Percentiles rank a stretch among this genome's conserved stretches.
These are phyloP conservation scores for Dryadomyces quercus-mongolicae DNA, from an alignment of 2,329 filamentous ascomycete genomes.

Conservation along the genomic window DNA sequence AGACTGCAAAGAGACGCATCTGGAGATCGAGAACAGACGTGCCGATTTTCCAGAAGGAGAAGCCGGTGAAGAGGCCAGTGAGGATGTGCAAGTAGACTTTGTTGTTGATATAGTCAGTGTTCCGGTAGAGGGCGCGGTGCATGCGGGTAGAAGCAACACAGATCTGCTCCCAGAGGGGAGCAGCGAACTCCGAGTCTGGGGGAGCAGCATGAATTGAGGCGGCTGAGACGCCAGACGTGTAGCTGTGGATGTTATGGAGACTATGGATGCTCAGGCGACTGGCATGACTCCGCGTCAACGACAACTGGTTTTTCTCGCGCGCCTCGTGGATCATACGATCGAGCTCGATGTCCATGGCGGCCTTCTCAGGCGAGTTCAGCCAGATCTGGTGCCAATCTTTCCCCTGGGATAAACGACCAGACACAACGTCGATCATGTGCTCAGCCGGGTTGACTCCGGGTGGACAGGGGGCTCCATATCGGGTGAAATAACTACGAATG, in stretches of 20 bases:
- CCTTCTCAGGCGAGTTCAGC: constrained; percentile 21
- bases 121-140: constrained; percentile 64
- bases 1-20: constrained; percentile 58
- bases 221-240: neutral
- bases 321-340: constrained; percentile 42
- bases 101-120: constrained; percentile 58
- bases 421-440: constrained; percentile 56
- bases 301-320: neutral
- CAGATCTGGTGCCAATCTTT: constrained; percentile 27
- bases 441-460: constrained; percentile 60
- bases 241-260: neutral
- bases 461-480: constrained; percentile 51
- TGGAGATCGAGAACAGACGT: constrained; percentile 46
- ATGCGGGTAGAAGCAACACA: constrained; percentile 47
- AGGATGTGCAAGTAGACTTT: constrained; percentile 45
- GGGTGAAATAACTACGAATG: constrained; percentile 52
- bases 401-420: constrained; percentile 32
- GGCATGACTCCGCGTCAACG: neutral
- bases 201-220: neutral
- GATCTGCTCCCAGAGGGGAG: constrained; percentile 53
- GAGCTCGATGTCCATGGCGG: constrained; percentile 50
- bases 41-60: constrained; percentile 48
- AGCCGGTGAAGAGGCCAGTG: constrained; percentile 46
- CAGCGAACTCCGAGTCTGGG: constrained; percentile 52
- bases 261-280: neutral